These are phyloP conservation scores for Saururus chinensis DNA, from an alignment of 164 flowering plant species.

Conservation along the genomic window DNA sequence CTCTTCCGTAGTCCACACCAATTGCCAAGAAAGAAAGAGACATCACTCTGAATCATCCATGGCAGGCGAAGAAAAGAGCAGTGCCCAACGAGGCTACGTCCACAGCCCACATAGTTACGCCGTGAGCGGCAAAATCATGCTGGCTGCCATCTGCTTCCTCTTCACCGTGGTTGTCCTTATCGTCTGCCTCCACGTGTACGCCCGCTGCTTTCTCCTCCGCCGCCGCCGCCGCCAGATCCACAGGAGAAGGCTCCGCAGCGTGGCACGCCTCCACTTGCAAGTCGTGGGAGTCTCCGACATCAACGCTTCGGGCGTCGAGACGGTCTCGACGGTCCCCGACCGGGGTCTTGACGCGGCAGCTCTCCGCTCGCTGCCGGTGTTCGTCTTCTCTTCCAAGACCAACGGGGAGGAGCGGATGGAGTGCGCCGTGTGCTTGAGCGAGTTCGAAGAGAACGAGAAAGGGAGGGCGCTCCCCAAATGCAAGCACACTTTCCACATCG, in stretches of 20 bases:
- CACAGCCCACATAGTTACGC: constrained; percentile 18
- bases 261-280: background rate
- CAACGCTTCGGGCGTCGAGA: background rate
- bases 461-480: constrained; percentile 45
- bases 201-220: constrained; percentile 48
- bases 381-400: constrained; percentile 18
- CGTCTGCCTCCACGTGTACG: constrained; percentile 50
- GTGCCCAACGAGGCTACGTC: background rate
- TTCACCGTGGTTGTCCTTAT: constrained; percentile 44
- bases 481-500: constrained; percentile 44
- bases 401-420: constrained; percentile 22
- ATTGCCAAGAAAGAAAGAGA: no score
- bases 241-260: background rate
- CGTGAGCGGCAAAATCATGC: constrained; percentile 54
- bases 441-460: constrained; percentile 39
- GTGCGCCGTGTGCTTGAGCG: constrained; percentile 62
- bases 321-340: background rate
- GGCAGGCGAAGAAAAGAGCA: background rate
- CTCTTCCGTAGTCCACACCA: no score
- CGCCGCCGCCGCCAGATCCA: constrained; percentile 14
- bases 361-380: constrained; percentile 42
- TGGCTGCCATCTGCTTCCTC: constrained; percentile 36
- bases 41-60: background rate
- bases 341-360: constrained; percentile 45
- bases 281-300: background rate